Base-by-base conservation (phyloP, 2,329 filamentous ascomycete genomes). In the Davidsoniella australis region DNA sequence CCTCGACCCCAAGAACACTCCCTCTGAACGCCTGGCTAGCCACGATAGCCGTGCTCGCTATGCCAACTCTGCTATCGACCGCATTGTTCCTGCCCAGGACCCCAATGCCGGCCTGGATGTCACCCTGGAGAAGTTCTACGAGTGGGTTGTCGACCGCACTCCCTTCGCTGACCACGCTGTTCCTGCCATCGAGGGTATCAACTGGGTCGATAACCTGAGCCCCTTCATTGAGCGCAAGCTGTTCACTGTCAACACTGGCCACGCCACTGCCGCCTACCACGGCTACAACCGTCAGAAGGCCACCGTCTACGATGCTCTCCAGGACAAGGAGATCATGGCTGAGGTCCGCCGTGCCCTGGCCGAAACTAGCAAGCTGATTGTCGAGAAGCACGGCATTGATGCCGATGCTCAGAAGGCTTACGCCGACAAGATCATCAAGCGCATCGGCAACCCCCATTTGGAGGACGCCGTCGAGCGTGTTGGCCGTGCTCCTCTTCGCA, bases 181-280 rank as follows among this genome's bases (percentile, higher is more conserved):
- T 57, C 88, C 87, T 5, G 67, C 76, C 16, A 89, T 98, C 60
- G 66, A 91, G 56, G 89, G 88, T 53, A 81, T 96, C 63, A 84
- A 94, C 69, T 95, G 85, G 78, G 91, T 96, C 53, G 79, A 86
- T 56, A 75, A 96, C 68, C 78, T 98, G 26, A 75, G 80, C 62
- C 91, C 91, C 51, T 98, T 89, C 70, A 96, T 98, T 60, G 91
- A 98, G 78, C 88, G 91, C 66, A 98, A 98, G 76, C 80, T 98
- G 56, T 98, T 88, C 74, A 98, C 91, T 18, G 89, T 98, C 75
- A 98, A 98, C 76, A 98, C 91, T 18, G 84, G 87, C 50, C 91
- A 98, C 63, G 91, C 91, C 53, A 94, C 89, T 6, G 88, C 88
- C 17, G 89, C 91, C 53, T 96, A 96, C 75, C 88, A 91, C 66